Evolutionary conservation across 2,329 filamentous ascomycete genomes (phyloP).

Genomic region (Endoconidiophora laricicola): DNA sequence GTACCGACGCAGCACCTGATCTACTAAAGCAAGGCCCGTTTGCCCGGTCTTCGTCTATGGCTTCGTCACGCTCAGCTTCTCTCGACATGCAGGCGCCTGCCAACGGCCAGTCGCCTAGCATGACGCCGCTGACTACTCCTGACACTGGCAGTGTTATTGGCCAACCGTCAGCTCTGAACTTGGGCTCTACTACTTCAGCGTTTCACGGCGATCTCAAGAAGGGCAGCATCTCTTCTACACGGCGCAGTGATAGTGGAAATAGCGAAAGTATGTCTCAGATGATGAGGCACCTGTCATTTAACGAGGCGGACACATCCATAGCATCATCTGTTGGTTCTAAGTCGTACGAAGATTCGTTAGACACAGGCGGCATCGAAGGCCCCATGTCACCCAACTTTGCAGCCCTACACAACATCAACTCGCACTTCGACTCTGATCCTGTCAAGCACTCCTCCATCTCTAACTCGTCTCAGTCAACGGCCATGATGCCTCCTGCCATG

Average conservation of each 20-base stretch:
- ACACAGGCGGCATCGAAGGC: slow-evolving; percentile 39
- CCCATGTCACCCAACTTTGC: slow-evolving; percentile 60
- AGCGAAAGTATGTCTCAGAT: slow-evolving; percentile 73
- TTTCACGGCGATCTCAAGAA: slow-evolving; percentile 33
- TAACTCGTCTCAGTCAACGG: slow-evolving; percentile 40
- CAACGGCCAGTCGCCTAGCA: slow-evolving; percentile 55
- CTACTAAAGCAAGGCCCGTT: slow-evolving; percentile 86
- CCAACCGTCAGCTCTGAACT: slow-evolving; percentile 86
- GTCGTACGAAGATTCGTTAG: slow-evolving; percentile 41
- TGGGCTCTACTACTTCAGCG: slow-evolving; percentile 34
- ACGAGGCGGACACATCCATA: slow-evolving; percentile 33
- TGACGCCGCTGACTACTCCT: slow-evolving; percentile 77
- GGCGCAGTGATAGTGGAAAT: slow-evolving; percentile 81
- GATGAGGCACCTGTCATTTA: slow-evolving; percentile 63
- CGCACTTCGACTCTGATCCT: slow-evolving; percentile 19
- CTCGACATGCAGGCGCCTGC: slow-evolving; percentile 48
- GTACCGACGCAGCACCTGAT: slow-evolving; percentile 75
- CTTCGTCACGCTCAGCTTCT: slow-evolving; percentile 83
- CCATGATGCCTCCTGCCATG: slow-evolving; percentile 80
- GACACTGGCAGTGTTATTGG: slow-evolving; percentile 44
- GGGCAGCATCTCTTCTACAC: slow-evolving; percentile 34
- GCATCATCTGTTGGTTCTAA: slow-evolving; percentile 28
- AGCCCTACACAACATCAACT: slow-evolving; percentile 3
- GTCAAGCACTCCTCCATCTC: slow-evolving; percentile 19
- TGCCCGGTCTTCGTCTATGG: slow-evolving; percentile 65